Conservation (phyloP, 2,329 filamentous ascomycete genomes). For the Knoxdaviesia proteae region DNA sequence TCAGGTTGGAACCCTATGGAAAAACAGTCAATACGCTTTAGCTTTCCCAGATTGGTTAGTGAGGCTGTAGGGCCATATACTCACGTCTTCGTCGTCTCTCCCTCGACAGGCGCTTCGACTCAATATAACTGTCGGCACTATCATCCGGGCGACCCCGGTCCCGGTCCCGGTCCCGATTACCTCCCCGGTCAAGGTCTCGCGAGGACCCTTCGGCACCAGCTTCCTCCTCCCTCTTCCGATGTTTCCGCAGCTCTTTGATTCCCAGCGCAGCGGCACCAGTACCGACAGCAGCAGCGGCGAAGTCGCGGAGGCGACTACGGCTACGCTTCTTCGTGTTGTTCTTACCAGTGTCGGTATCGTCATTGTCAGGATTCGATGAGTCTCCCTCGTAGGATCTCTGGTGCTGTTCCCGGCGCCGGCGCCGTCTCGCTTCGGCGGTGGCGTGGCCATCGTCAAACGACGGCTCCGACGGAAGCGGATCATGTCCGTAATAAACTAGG, state of each 20-base stretch:
- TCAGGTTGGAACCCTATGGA: constrained; percentile 5
- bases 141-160: neutral
- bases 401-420: constrained; percentile 8
- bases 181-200: neutral
- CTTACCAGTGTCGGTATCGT: constrained; percentile 11
- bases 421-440: constrained; percentile 8
- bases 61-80: constrained; percentile 3
- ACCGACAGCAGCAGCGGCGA: constrained; percentile 32
- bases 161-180: constrained; percentile 1
- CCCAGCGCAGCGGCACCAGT: constrained; percentile 41
- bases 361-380: constrained; percentile 8
- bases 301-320: constrained; percentile 29
- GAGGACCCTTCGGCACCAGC: constrained; percentile 1
- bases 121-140: constrained; percentile 12
- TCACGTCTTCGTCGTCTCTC: constrained; percentile 15
- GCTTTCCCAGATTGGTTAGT: too few species aligned
- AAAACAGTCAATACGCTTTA: neutral
- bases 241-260: constrained; percentile 33
- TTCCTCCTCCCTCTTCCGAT: constrained; percentile 18
- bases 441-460: constrained; percentile 9
- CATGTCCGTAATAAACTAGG: constrained; percentile 45
- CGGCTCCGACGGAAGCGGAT: constrained; percentile 27
- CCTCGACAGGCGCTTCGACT: constrained; percentile 6
- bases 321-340: constrained; percentile 19
- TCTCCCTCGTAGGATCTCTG: constrained; percentile 1